Conservation (phyloP, 495 filamentous ascomycete genomes). For the Aspergillus heteromorphus region DNA sequence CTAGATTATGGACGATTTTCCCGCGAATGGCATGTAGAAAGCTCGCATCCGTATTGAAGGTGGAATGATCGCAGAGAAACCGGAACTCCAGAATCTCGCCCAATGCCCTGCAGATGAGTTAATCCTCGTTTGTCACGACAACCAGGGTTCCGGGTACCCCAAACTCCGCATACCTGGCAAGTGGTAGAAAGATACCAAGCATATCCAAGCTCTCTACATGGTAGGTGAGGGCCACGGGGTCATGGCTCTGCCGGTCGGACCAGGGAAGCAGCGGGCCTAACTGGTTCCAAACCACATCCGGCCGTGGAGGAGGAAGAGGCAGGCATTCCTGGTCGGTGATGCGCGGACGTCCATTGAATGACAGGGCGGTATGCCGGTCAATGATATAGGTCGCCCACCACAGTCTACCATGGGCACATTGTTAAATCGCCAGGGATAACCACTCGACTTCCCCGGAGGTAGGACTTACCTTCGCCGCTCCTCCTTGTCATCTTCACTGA, state of each 20-base stretch:
- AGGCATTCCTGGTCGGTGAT: background rate
- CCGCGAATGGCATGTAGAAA: background rate
- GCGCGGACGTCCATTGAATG: background rate
- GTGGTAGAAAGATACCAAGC: background rate
- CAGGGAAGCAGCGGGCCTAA: background rate
- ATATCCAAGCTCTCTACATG: background rate
- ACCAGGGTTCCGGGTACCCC: background rate
- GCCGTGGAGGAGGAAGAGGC: background rate
- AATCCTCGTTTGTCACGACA: background rate
- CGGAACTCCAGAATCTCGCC: background rate
- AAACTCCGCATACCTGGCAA: background rate
- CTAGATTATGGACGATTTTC: background rate
- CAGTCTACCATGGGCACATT: background rate
- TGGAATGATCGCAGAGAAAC: background rate
- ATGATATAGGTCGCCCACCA: conserved; percentile 2
- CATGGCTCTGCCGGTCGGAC: background rate
- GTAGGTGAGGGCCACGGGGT: background rate
- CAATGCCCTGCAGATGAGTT: background rate
- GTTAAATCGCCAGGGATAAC: background rate
- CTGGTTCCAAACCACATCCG: background rate
- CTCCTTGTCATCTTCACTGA: background rate
- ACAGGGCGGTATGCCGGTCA: background rate
- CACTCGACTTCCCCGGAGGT: background rate
- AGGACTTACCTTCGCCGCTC: background rate
- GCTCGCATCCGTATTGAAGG: background rate